Evolutionary conservation across 2,329 filamentous ascomycete species (phyloP), one percentile per base, ranked within the genome.

Genomic region (Neopestalotiopsis clavispora): DNA sequence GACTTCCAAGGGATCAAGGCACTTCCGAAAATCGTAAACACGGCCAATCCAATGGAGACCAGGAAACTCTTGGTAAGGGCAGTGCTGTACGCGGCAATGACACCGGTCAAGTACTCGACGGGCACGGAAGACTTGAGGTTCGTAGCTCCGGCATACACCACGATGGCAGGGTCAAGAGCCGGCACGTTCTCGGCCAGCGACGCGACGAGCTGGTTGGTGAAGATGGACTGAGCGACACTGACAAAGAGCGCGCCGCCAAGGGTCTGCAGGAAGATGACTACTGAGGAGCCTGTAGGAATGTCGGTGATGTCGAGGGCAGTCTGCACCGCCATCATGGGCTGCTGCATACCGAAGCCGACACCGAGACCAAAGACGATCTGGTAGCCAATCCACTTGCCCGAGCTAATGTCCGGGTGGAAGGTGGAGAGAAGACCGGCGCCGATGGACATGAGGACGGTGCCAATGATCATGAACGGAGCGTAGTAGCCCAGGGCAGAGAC

Each of bases 1-100:
- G 84, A 88, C 81, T 84, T 86, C 84, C 84, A 87, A 75, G 88
- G 86, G 65, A 86, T 81, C 7, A 82, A 77, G 13, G 81, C 73
- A 1, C 80, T 77, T 1, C 84, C 83, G 23, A 84, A 57, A 58
- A 85, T 80, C 0, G 83, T 80, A 5, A 85, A 72, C 7, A 82
- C 79, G 1, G 82, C 83, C 12, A 85, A 76, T 0, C 83, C 85
- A 49, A 83, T 79, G 17, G 80, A 78, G 56, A 85, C 78, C 13
- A 81, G 77, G 72, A 84, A 86, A 2, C 82, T 76, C 14, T 79
- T 78, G 6, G 80, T 80, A 45, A 86, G 65, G 7, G 84, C 82
- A 6, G 80, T 78, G 69, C 83, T 85, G 72, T 86, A 87, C 0
- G 83, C 82, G 2, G 73, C 66, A 28, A 82, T 71, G 1, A 85